phyloP scores from a whole-genome alignment of 2,329 filamentous ascomycete species.

The Nemania diffusa region DNA sequence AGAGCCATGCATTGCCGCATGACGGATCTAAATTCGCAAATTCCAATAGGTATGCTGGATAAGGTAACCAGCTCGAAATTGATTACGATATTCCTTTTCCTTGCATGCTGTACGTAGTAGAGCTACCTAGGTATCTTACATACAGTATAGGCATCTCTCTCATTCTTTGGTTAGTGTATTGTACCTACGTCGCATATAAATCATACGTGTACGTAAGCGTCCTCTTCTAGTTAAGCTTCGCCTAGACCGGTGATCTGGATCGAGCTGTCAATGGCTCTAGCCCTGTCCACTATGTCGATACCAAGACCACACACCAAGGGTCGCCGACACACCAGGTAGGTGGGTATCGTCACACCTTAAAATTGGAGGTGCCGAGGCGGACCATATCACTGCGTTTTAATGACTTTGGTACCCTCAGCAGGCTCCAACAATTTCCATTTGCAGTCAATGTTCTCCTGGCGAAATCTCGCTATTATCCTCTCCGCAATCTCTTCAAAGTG shows the following conservation, averaged over 20 bases:
- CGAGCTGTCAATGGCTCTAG: background rate
- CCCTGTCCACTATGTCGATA: background rate
- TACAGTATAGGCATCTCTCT: background rate
- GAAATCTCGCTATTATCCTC: constrained; percentile 80
- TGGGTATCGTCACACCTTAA: background rate
- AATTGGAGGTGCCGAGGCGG: background rate
- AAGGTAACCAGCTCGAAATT: constrained; percentile 23
- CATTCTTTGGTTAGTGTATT: no score
- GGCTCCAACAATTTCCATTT: constrained; percentile 90
- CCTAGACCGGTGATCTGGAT: background rate
- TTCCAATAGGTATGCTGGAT: constrained; percentile 20
- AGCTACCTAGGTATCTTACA: background rate
- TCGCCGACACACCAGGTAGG: background rate
- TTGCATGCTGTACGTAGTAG: background rate
- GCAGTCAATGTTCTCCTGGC: constrained; percentile 78
- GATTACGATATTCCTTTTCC: constrained; percentile 2
- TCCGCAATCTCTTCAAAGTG: constrained; percentile 90
- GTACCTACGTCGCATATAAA: constrained; percentile 6
- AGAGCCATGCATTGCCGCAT: constrained; percentile 3
- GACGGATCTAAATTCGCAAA: constrained; percentile 1
- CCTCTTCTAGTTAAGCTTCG: background rate
- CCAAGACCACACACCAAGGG: no score
- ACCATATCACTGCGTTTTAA: constrained; percentile 31
- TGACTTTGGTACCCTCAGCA: constrained; percentile 71
- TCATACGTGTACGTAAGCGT: background rate